Conservation (phyloP, 805 yeast species). For the Schwanniomyces polymorphus region DNA sequence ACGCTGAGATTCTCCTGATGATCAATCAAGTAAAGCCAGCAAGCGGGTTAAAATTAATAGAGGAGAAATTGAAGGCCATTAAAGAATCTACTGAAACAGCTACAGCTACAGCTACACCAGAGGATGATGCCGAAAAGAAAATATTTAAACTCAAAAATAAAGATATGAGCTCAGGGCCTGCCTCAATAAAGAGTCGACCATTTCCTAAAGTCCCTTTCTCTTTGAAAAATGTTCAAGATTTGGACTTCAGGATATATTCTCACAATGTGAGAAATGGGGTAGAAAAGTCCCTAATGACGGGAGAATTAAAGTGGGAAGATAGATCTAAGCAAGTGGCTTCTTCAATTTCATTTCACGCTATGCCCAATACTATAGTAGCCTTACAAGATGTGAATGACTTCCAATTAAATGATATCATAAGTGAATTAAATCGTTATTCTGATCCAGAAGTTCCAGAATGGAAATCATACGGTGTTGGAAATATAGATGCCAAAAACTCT, state of each 20-base stretch:
- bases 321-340: constrained; percentile 34
- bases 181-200: not conserved
- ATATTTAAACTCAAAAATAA: not conserved
- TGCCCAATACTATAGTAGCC: constrained; percentile 35
- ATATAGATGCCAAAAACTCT: constrained; percentile 26
- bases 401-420: constrained; percentile 27
- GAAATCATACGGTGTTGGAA: constrained; percentile 38
- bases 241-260: constrained; percentile 31
- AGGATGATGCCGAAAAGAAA: not conserved
- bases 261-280: constrained; percentile 49
- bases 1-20: not conserved
- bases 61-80: not conserved
- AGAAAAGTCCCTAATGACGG: constrained; percentile 18
- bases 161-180: not conserved
- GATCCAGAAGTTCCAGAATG: constrained; percentile 18
- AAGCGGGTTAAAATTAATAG: not conserved
- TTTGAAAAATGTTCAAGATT: constrained; percentile 2
- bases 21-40: not conserved
- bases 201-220: not conserved
- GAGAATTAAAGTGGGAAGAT: constrained; percentile 42
- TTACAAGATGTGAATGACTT: constrained; percentile 32
- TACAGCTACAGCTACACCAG: not conserved
- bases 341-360: constrained; percentile 33
- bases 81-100: not conserved
- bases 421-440: constrained; percentile 16